Conservation (phyloP, 495 filamentous ascomycete species). For the Hyaloscypha finlandica region DNA sequence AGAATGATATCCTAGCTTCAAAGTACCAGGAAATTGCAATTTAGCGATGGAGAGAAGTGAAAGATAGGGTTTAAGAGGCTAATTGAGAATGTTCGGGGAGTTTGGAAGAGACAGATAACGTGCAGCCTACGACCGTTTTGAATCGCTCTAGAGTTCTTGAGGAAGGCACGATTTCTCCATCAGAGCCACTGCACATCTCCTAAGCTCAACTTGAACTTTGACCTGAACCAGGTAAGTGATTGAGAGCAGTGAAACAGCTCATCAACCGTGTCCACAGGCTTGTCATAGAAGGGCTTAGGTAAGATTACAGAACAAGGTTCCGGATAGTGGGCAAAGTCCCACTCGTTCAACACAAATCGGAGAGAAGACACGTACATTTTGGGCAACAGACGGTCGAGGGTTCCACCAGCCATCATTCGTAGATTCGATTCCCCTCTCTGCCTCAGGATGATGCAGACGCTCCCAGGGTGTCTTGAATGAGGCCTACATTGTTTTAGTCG, state of each 20-base stretch:
- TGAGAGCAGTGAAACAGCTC: background rate
- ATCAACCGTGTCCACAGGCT: background rate
- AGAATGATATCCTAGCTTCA: background rate
- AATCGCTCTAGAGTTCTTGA: background rate
- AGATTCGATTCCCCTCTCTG: background rate
- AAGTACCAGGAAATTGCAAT: background rate
- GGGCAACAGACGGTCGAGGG: background rate
- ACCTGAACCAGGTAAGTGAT: background rate
- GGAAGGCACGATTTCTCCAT: background rate
- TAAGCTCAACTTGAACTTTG: background rate
- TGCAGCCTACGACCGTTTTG: background rate
- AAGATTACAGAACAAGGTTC: background rate
- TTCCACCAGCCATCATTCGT: background rate
- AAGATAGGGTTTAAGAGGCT: background rate
- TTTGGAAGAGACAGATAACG: background rate
- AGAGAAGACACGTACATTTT: constrained; percentile 12
- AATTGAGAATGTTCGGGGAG: background rate
- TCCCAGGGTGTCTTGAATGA: background rate
- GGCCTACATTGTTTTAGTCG: background rate
- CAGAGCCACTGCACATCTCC: background rate
- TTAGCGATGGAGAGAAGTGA: background rate
- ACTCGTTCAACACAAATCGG: background rate
- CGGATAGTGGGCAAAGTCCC: background rate
- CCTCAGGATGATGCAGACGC: background rate
- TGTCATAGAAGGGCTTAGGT: background rate